These are phyloP conservation scores for Phaeosphaeriaceae sp. DNA, from an alignment of 2,329 filamentous ascomycete genomes.

Conservation along the genomic window DNA sequence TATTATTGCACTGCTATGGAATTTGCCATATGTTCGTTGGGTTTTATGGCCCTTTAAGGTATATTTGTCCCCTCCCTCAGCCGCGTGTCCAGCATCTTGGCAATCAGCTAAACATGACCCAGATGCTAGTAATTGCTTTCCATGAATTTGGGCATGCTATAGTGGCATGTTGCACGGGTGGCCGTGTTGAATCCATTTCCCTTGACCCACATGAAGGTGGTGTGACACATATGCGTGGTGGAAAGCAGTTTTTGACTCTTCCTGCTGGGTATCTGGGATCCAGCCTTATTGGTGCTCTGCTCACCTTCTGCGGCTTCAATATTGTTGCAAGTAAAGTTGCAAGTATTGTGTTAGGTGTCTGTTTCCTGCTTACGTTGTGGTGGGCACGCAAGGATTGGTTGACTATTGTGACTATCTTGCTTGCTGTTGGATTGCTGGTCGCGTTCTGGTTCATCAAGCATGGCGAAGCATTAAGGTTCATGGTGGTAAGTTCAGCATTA, in stretches of 20 bases:
- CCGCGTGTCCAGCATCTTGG: neutral
- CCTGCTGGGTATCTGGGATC: constrained; percentile 81
- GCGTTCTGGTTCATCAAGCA: constrained; percentile 82
- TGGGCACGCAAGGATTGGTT: constrained; percentile 82
- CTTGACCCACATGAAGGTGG: constrained; percentile 79
- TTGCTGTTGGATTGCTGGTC: constrained; percentile 73
- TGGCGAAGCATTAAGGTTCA: constrained; percentile 74
- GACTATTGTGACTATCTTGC: constrained; percentile 72
- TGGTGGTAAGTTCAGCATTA: constrained; percentile 60
- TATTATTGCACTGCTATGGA: constrained; percentile 78
- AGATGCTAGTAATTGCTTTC: constrained; percentile 73
- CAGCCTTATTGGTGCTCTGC: constrained; percentile 75
- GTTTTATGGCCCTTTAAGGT: constrained; percentile 83
- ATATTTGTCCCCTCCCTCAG: constrained; percentile 12
- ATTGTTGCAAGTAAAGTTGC: constrained; percentile 83
- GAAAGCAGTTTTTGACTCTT: constrained; percentile 71
- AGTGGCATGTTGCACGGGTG: constrained; percentile 73
- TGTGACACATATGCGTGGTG: constrained; percentile 78
- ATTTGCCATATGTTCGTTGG: constrained; percentile 76
- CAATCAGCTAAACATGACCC: neutral
- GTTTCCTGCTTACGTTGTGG: constrained; percentile 80
- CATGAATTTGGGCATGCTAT: constrained; percentile 81
- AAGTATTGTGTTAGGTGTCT: constrained; percentile 73
- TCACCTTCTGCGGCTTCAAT: constrained; percentile 82
- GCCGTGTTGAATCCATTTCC: constrained; percentile 74